A percentile compares a stretch with the other conserved stretches of the same genome.
Conservation (phyloP, 257 asterid species). For the Solanum chiquidenum region DNA sequence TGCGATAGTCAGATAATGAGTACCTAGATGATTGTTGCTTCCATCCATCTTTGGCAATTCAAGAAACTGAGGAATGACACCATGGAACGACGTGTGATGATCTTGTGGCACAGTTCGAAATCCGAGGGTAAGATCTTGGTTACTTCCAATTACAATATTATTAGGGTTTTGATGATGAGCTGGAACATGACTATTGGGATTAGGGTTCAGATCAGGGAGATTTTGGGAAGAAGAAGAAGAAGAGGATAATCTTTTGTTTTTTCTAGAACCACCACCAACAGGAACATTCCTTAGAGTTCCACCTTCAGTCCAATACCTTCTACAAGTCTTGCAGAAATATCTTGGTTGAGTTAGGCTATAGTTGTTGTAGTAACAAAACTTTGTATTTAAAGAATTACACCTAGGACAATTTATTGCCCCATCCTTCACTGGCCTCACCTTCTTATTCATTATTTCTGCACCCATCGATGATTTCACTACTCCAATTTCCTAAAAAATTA, state of each 20-base stretch:
- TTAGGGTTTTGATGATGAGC: slow-evolving; percentile 22
- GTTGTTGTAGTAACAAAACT: slow-evolving; percentile 77
- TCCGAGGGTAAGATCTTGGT: slow-evolving; percentile 56
- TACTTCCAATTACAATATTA: slow-evolving; percentile 6
- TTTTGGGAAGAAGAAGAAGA: slow-evolving; percentile 16
- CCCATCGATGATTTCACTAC: slow-evolving; percentile 21
- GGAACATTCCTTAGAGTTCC: slow-evolving; percentile 76
- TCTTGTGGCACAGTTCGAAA: slow-evolving; percentile 6
- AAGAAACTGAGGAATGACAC: slow-evolving; percentile 24
- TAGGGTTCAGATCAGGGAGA: slow-evolving; percentile 36
- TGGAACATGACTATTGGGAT: slow-evolving; percentile 13
- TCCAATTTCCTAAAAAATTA: slow-evolving; percentile 40
- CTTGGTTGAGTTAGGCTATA: slow-evolving; percentile 78
- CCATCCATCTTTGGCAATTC: slow-evolving; percentile 36
- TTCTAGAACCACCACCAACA: slow-evolving; percentile 69
- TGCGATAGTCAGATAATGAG: no score
- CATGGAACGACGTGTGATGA: slow-evolving; percentile 10
- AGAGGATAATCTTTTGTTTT: slow-evolving; percentile 30
- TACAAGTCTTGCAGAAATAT: slow-evolving; percentile 71
- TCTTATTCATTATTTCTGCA: slow-evolving; percentile 26
- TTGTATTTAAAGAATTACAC: slow-evolving; percentile 64
- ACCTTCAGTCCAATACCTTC: slow-evolving; percentile 86
- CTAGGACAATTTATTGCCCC: slow-evolving; percentile 58
- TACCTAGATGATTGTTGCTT: slow-evolving; percentile 3
- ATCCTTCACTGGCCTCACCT: slow-evolving; percentile 51